A percentile compares a stretch with the other conserved stretches of the same genome.
Evolutionary conservation across 2,329 filamentous ascomycete species (phyloP).

Genomic region (Plectosphaerella sp.): DNA sequence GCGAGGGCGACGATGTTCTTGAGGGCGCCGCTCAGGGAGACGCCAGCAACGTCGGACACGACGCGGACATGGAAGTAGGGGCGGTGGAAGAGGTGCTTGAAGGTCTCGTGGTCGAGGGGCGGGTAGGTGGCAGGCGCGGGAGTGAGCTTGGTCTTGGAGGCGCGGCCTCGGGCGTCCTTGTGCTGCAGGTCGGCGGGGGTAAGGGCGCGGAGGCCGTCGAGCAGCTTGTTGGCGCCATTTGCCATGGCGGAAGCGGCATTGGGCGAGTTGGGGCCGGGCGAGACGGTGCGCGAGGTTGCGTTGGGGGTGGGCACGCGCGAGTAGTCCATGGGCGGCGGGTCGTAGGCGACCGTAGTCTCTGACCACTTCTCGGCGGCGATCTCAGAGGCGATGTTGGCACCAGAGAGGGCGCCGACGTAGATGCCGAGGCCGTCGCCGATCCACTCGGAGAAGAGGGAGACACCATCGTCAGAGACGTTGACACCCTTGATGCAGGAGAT

Average conservation of each 20-base stretch:
- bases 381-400: slow-evolving; percentile 93
- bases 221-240: slow-evolving; percentile 37
- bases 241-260: slow-evolving; percentile 44
- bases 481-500: slow-evolving; percentile 99
- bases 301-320: slow-evolving; percentile 66
- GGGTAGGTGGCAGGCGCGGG: slow-evolving; percentile 79
- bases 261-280: slow-evolving; percentile 47
- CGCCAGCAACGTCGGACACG: slow-evolving; percentile 91
- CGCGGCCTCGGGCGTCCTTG: slow-evolving; percentile 63
- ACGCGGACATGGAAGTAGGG: slow-evolving; percentile 97
- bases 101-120: slow-evolving; percentile 76
- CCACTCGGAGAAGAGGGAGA: slow-evolving; percentile 89
- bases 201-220: slow-evolving; percentile 27
- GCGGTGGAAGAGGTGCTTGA: slow-evolving; percentile 86
- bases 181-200: slow-evolving; percentile 54
- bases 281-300: slow-evolving; percentile 38
- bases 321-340: slow-evolving; percentile 79
- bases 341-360: slow-evolving; percentile 95
- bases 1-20: slow-evolving; percentile 97
- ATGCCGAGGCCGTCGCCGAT: slow-evolving; percentile 90
- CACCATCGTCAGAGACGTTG: slow-evolving; percentile 79
- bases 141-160: slow-evolving; percentile 65
- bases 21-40: slow-evolving; percentile 87
- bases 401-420: slow-evolving; percentile 92
- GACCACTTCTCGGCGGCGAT: slow-evolving; percentile 95